Percentiles rank a stretch among this genome's conserved stretches.
These are phyloP conservation scores for Mucor irregularis DNA, from an alignment of 371 early-diverging fungal genomes.

Conservation along the genomic window DNA sequence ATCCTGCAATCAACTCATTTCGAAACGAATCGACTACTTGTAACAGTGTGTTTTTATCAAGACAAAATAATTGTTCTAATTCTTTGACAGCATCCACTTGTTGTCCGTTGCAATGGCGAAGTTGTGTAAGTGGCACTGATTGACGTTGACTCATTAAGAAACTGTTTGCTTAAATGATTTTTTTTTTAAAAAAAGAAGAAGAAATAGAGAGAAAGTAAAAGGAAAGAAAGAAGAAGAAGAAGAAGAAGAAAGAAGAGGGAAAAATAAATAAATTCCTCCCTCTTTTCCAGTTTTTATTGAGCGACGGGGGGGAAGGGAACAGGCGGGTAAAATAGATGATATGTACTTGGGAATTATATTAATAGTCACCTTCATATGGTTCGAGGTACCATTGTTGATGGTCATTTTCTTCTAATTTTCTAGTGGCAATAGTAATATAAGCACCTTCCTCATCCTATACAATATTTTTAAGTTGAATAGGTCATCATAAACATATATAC, in stretches of 20 bases:
- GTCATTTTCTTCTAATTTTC: slow-evolving; percentile 30
- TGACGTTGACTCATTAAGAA: slow-evolving; percentile 27
- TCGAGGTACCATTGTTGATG: slow-evolving; percentile 44
- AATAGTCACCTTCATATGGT: slow-evolving; percentile 16
- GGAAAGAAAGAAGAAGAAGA: slow-evolving; percentile 1
- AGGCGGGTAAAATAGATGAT: slow-evolving; percentile 11
- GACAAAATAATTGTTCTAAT: slow-evolving; percentile 31
- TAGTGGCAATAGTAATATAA: slow-evolving; percentile 20
- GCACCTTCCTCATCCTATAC: slow-evolving; percentile 20
- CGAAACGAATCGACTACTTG: slow-evolving; percentile 35
- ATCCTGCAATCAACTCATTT: slow-evolving; percentile 38
- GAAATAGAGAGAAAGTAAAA: neutral
- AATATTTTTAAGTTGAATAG: too few relatives aligned
- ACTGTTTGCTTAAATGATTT: neutral
- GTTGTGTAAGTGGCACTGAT: slow-evolving; percentile 16
- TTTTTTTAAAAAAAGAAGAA: neutral
- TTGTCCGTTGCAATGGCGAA: slow-evolving; percentile 18
- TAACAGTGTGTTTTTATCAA: slow-evolving; percentile 22
- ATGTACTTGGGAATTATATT: slow-evolving; percentile 16
- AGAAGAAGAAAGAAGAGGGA: neutral
- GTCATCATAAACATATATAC: neutral
- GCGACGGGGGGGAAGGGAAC: slow-evolving; percentile 12
- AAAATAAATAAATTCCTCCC: neutral
- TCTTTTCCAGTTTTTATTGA: slow-evolving; percentile 15
- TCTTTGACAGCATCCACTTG: slow-evolving; percentile 32